Base-by-base conservation (phyloP, 305 asterid species). In the Fraxinus floribunda region DNA sequence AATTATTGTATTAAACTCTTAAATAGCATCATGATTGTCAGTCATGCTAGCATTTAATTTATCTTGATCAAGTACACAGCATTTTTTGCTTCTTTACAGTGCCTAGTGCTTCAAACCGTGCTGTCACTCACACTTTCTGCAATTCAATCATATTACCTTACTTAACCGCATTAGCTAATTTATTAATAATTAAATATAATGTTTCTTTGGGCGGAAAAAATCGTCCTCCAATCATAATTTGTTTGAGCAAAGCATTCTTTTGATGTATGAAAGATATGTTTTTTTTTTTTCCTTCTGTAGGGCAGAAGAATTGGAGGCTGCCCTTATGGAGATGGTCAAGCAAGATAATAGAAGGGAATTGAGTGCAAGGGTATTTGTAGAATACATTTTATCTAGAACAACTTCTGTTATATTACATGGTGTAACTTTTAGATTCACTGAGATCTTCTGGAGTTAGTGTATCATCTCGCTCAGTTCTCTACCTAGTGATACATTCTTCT, bases 261-360 rank as follows among this genome's bases (percentile, higher is more conserved):
- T 74, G 66, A n/a, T 81, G 64, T n/a, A 57, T 72, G 13, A 46
- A 75, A 60, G 46, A 29, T 79, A 32, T 71, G 32, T 34, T 52
- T 79, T 60, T 83, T 82, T 71, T 46, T 4, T 4, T 3, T 3
- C 4, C 78, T 80, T 84, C 60, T 84, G 68, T 89, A 94, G 99
- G 90, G 94, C 96, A 78, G 99, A 95, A 87, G 99, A 95, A 85
- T 86, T 94, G 89, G 98, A 95, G 90, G 89, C 97, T 26, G 99
- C 99, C 34, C 91, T 95, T 30, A 88, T 95, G 97, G 99, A 95
- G 91, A 87, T 94, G 86, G 99, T 92, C 85, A 81, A 87, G 85
- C 91, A 92, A 85, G 99, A 95, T 86, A 94, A 95, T 84, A 88
- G 97, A 78, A 93, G 94, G 84, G 92, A 94, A 89, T 85, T 95